These are phyloP conservation scores for Chrysanthemum seticuspe DNA, from an alignment of 129 eudicot genomes.

Conservation along the genomic window DNA sequence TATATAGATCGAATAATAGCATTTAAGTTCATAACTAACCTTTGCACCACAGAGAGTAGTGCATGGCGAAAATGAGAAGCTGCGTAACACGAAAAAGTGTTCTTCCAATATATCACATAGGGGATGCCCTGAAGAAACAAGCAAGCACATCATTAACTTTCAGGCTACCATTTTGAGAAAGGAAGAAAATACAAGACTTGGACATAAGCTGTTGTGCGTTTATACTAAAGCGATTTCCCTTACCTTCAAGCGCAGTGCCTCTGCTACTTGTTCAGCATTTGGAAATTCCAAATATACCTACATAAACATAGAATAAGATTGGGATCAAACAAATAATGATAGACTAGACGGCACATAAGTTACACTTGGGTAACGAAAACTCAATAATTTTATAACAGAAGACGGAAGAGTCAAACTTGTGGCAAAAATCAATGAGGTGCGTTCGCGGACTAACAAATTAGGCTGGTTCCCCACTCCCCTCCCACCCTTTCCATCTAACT, in stretches of 20 bases:
- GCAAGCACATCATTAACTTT: conserved; percentile 2
- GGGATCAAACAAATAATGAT: conserved; percentile 15
- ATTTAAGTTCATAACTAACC: conserved; percentile 43
- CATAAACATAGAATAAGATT: conserved; percentile 20
- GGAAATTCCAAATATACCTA: conserved; percentile 91
- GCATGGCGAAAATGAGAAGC: conserved; percentile 93
- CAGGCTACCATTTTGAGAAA: conserved; percentile 2
- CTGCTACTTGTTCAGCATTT: conserved; percentile 75
- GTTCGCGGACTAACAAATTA: too few species aligned
- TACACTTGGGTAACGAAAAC: too few species aligned
- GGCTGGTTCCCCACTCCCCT: background rate
- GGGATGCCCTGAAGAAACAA: conserved; percentile 75
- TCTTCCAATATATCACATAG: conserved; percentile 88
- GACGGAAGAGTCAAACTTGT: too few species aligned
- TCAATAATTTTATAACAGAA: too few species aligned
- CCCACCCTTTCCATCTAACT: background rate
- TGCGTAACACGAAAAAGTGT: conserved; percentile 56
- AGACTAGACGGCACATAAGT: background rate
- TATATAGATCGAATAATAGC: conserved; percentile 2
- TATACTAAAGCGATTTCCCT: conserved; percentile 3
- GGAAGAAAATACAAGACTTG: background rate
- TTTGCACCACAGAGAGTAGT: conserved; percentile 76
- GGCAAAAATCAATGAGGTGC: too few species aligned
- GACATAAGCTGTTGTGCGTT: background rate
- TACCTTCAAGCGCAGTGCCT: conserved; percentile 77